Evolutionary conservation across 352 stramenopile genomes (phyloP), one percentile per base, ranked within the genome.

Genomic region (Pythium apleroticum): DNA sequence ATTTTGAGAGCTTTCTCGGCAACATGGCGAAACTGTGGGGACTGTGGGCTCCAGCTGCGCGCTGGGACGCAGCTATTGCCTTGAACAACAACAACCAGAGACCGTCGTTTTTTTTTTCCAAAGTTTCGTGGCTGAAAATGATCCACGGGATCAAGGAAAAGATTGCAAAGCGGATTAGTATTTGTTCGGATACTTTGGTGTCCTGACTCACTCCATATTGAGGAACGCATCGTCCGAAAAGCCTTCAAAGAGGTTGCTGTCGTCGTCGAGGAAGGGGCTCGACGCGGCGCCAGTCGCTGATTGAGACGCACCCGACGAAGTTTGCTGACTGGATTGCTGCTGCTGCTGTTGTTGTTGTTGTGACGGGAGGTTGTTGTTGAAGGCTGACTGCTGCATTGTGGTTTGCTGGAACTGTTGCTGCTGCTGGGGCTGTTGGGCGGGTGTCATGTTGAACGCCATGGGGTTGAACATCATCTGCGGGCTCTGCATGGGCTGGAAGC

Each of bases 201-300:
- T 9, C 4, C 33, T 72, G 66, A 57, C 49, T 79, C 74, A 84
- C 76, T 88, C 80, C 76, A 90, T 86, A 72, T 76, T 72, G 56
- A 91, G 77, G 57, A 93, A 93, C 19, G 78, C 73, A 68, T 93
- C 84, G 43, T 91, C 82, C 46, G 80, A 72, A 46, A 93, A 74
- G 0, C 73, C 84, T 66, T 93, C 84, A 45, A 93, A 93, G n/a
- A 93, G 77, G 62, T 87, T 91, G 24, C 48, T 57, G 59, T 89
- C 80, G 35, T 79, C 80, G 65, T 81, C 86, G 11, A 86, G 59
- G 20, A 62, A 61, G 2, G 25, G 11, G 14, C 54, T 20, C 37
- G 58, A 64, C 33, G 53, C 57, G 49, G 78, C 69, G 49, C 68
- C 37, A 28, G 71, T 66, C 33, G 10, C 6, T 39, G 33, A 10